phyloP scores from a whole-genome alignment of 805 yeast species.

The Yamadazyma takamatsuzukensis region DNA sequence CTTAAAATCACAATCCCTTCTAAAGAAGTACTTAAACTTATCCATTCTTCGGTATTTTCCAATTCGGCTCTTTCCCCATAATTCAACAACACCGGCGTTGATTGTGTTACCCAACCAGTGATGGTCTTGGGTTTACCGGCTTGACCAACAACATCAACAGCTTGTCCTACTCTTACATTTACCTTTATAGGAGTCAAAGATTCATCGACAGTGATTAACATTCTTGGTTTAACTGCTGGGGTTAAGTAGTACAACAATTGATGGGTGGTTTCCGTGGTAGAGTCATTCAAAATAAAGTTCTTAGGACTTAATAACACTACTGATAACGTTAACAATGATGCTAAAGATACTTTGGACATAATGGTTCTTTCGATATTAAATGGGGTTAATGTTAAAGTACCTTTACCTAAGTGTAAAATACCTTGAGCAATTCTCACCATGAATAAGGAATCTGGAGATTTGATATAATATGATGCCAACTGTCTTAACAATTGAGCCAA shows the following conservation, averaged over 20 bases:
- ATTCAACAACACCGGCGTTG: slow-evolving; percentile 91
- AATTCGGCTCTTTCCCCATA: slow-evolving; percentile 96
- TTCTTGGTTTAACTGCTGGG: slow-evolving; percentile 88
- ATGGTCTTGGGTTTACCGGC: slow-evolving; percentile 99
- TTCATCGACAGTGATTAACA: slow-evolving; percentile 90
- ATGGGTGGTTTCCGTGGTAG: slow-evolving; percentile 50
- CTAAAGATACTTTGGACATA: slow-evolving; percentile 83
- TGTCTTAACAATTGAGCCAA: slow-evolving; percentile 93
- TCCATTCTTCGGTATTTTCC: slow-evolving; percentile 84
- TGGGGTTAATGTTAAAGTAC: slow-evolving; percentile 85
- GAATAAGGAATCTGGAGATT: slow-evolving; percentile 86
- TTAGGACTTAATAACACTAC: slow-evolving; percentile 84
- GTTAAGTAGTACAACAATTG: slow-evolving; percentile 81
- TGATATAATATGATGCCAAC: slow-evolving; percentile 86
- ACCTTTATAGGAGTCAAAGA: slow-evolving; percentile 88
- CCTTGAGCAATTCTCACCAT: slow-evolving; percentile 96
- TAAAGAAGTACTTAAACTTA: slow-evolving; percentile 72
- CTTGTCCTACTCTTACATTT: slow-evolving; percentile 97
- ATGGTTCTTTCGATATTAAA: slow-evolving; percentile 86
- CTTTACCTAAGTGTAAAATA: slow-evolving; percentile 91
- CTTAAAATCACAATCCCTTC: slow-evolving; percentile 93
- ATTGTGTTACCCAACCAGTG: slow-evolving; percentile 99
- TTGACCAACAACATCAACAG: slow-evolving; percentile 97
- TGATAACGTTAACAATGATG: slow-evolving; percentile 80
- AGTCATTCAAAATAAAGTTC: slow-evolving; percentile 70